Evolutionary conservation across 2,329 filamentous ascomycete species (phyloP).

Genomic region (Fusarium equiseti): DNA sequence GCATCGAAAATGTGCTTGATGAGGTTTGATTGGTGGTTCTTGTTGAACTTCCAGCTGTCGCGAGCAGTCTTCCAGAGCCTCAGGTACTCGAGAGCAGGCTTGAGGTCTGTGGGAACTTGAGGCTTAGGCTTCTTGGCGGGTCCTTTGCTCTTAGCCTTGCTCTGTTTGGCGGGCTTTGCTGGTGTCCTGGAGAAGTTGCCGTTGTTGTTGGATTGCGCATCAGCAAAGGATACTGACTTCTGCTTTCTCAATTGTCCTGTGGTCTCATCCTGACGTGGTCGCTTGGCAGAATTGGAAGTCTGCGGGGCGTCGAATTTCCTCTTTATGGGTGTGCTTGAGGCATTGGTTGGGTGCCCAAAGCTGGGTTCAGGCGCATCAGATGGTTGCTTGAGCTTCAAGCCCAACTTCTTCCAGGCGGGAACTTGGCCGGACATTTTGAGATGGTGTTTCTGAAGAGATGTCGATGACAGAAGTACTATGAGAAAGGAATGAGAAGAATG

Average conservation of each 20-base stretch:
- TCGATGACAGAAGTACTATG: neutral
- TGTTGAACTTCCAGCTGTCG: slow-evolving; percentile 93
- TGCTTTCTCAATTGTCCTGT: slow-evolving; percentile 52
- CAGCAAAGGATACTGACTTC: slow-evolving; percentile 65
- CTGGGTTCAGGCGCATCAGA: slow-evolving; percentile 50
- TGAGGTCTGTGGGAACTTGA: slow-evolving; percentile 60
- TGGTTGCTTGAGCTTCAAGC: slow-evolving; percentile 69
- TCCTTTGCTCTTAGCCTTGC: slow-evolving; percentile 53
- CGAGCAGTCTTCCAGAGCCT: slow-evolving; percentile 78
- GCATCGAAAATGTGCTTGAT: slow-evolving; percentile 85
- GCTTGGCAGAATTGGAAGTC: slow-evolving; percentile 51
- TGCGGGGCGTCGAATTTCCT: slow-evolving; percentile 55
- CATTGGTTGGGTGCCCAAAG: slow-evolving; percentile 55
- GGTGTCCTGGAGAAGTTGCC: slow-evolving; percentile 49
- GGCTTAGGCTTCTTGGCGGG: slow-evolving; percentile 55
- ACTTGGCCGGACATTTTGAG: slow-evolving; percentile 61
- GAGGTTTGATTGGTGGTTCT: slow-evolving; percentile 87
- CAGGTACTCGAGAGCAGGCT: slow-evolving; percentile 81
- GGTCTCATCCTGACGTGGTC: slow-evolving; percentile 51
- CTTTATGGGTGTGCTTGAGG: slow-evolving; percentile 54
- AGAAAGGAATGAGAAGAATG: slow-evolving; percentile 3
- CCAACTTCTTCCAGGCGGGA: slow-evolving; percentile 72
- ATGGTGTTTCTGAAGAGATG: slow-evolving; percentile 14
- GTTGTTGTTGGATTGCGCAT: slow-evolving; percentile 52
- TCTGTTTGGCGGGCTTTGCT: slow-evolving; percentile 48